Percentiles rank a stretch among this genome's conserved stretches.
Evolutionary conservation across 169 alveolate genomes (phyloP).

Genomic region (Plasmodium yoelii): DNA sequence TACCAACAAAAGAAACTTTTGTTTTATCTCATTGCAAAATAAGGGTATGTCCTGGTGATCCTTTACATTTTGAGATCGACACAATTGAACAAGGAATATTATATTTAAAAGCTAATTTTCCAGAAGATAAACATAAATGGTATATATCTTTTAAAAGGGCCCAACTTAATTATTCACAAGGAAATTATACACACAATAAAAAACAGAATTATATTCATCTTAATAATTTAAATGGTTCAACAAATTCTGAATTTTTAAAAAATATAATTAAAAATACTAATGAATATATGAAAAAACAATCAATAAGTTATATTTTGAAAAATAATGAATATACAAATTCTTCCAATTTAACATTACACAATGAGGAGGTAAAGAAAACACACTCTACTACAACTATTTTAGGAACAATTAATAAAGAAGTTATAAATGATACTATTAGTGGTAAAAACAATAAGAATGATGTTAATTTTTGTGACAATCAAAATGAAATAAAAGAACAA

Average conservation of each 20-base stretch:
- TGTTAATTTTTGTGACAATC: too few species aligned
- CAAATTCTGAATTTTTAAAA: constrained; percentile 31
- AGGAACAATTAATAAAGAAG: background rate
- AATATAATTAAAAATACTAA: constrained; percentile 25
- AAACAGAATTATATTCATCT: constrained; percentile 11
- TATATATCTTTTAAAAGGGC: constrained; percentile 85
- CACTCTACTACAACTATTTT: too few species aligned
- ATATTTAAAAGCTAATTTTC: constrained; percentile 83
- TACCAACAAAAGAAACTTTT: constrained; percentile 84
- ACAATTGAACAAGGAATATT: constrained; percentile 83
- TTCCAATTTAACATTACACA: too few species aligned
- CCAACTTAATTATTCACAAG: constrained; percentile 73
- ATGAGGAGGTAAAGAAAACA: too few species aligned
- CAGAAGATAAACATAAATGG: constrained; percentile 86
- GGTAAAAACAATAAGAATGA: background rate
- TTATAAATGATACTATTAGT: background rate
- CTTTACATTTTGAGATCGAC: constrained; percentile 85
- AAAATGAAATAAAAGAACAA: background rate
- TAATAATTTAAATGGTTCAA: constrained; percentile 10
- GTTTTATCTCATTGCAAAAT: constrained; percentile 83
- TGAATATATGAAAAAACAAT: background rate
- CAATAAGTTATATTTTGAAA: background rate
- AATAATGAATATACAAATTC: too few species aligned
- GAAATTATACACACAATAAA: constrained; percentile 1
- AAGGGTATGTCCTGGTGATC: constrained; percentile 86